Evolutionary conservation across 1,139 yeast genomes (phyloP), one percentile per base, ranked within the genome.

Genomic region (Debaryomyces nepalensis): DNA sequence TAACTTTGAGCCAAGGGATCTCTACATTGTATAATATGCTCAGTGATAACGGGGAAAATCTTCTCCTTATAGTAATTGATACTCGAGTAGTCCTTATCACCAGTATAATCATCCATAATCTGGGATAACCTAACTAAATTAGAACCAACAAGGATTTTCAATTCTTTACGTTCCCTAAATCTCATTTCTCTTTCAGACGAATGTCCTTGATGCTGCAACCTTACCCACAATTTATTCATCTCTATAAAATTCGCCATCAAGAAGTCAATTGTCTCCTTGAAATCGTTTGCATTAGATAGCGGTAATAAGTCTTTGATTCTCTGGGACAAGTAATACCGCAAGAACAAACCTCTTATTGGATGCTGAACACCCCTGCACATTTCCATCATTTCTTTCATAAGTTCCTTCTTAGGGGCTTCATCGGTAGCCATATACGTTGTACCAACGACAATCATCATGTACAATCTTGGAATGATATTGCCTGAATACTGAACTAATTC

Each of bases 291-390:
- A 7, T 50, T 59, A 21, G 62, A 49, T 53, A 61, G 55, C 2
- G 91, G 89, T 40, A 87, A 64, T 45, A 86, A 68, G 54, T 83
- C 85, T 53, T 90, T 86, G 14, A 90, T 85, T 48, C 91, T 74
- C 61, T 93, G 98, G 4, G 93, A 82, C 36, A 93, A 70, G 61
- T 89, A 93, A 67, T 93, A 91, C 42, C 99, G 73, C 55, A 95
- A 69, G 61, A 93, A 93, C 47, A 93, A 69, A 1, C 99, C 99
- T 47, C 93, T 71, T 26, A 89, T 81, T 0, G 99, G 99, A 59
- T 89, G 95, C 64, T 93, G 99, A 2, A 91, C 96, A n/a, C 98
- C 99, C 33, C 96, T 79, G 51, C 96, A 86, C 99, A 93, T 93
- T 63, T 95, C 99, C 61, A 93, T 84, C 96, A 95, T 85, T 60